Conservation (phyloP, 75 land plant genomes). For the Gnetum montanum region DNA sequence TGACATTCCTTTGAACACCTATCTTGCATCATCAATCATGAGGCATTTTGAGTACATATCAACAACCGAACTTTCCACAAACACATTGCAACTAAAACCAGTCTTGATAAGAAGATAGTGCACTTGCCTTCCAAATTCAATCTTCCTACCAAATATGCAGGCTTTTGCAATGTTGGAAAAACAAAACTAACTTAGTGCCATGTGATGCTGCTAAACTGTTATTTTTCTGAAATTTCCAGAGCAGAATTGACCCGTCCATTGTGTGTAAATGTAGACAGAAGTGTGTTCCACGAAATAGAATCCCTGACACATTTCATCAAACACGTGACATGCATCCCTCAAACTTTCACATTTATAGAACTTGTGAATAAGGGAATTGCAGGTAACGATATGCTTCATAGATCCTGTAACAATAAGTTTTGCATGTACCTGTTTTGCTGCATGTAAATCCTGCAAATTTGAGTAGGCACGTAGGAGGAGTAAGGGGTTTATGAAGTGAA, state of each 20-base stretch:
- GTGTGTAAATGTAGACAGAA: conserved; percentile 46
- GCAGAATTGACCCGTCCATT: conserved; percentile 30
- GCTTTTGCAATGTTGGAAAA: conserved; percentile 45
- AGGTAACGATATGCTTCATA: conserved; percentile 12
- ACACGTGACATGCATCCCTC: conserved; percentile 36
- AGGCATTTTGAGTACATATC: conserved; percentile 75
- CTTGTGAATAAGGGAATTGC: conserved; percentile 52
- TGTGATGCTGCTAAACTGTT: conserved; percentile 9
- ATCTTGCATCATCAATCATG: conserved; percentile 30
- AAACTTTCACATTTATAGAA: conserved; percentile 29
- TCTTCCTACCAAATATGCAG: conserved; percentile 21
- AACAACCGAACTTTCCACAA: conserved; percentile 46
- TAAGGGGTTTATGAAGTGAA: too few species aligned
- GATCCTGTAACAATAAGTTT: conserved; percentile 23
- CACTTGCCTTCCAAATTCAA: conserved; percentile 21
- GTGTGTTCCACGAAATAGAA: conserved; percentile 53
- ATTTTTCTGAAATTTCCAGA: conserved; percentile 33
- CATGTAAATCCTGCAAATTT: too few species aligned
- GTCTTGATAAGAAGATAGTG: conserved; percentile 28
- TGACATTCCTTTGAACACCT: conserved; percentile 55
- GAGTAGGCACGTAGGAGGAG: too few species aligned
- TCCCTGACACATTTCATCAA: conserved; percentile 36
- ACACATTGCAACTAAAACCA: conserved; percentile 35
- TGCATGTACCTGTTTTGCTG: conserved; percentile 42
- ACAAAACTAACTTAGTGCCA: conserved; percentile 35